These are phyloP conservation scores for Lachnellula subtilissima DNA, from an alignment of 2,329 filamentous ascomycete species.

Conservation along the genomic window DNA sequence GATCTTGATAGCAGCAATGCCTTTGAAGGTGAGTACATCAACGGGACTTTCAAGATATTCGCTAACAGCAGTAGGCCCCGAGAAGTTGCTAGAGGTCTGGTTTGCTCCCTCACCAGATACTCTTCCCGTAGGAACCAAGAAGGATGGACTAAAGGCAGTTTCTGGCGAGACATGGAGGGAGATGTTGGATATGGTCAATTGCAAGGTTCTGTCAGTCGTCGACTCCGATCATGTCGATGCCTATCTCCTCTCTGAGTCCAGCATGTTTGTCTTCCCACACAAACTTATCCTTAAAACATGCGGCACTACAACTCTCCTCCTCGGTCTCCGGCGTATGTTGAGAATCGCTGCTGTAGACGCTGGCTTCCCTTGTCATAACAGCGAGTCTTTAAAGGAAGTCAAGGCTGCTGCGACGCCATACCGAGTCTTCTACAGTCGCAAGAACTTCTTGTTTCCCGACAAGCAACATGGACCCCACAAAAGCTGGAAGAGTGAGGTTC, in stretches of 20 bases:
- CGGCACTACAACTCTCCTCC: constrained; percentile 89
- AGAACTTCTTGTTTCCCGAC: constrained; percentile 96
- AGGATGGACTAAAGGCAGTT: constrained; percentile 81
- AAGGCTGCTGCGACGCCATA: constrained; percentile 80
- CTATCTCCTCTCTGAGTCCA: constrained; percentile 95
- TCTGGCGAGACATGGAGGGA: constrained; percentile 82
- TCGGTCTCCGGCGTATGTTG: constrained; percentile 82
- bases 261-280: constrained; percentile 99
- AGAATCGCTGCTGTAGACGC: constrained; percentile 85
- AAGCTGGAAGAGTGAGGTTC: constrained; percentile 96
- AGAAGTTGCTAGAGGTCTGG: constrained; percentile 98
- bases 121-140: constrained; percentile 64
- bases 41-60: constrained; percentile 9
- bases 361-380: constrained; percentile 80
- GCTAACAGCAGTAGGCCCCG: constrained; percentile 58
- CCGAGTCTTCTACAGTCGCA: constrained; percentile 96
- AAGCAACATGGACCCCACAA: constrained; percentile 91
- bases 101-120: constrained; percentile 76
- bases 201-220: constrained; percentile 92
- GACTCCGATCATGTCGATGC: constrained; percentile 92
- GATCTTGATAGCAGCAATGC: constrained; percentile 94
- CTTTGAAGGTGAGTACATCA: constrained; percentile 71
- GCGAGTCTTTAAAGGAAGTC: constrained; percentile 60
- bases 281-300: constrained; percentile 99
- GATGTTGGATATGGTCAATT: constrained; percentile 97